Evolutionary conservation across 179 eudicot genomes (phyloP), one percentile per base, ranked within the genome.

Genomic region (Spergularia azorica): DNA sequence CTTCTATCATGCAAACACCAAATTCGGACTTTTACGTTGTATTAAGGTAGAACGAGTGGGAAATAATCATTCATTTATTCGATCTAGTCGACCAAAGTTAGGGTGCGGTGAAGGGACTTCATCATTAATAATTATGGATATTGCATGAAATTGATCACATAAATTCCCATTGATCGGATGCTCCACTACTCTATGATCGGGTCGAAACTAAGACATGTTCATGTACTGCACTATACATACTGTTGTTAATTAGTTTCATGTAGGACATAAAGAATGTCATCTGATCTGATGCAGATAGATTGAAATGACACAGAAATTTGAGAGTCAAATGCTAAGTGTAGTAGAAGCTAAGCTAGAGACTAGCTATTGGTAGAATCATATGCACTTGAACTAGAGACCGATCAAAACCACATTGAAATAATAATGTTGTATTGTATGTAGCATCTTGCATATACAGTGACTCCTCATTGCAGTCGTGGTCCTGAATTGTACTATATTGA

Each of bases 381-480:
- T 6, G 6, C 16, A n/a, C 15, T 56, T 17, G 17, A 56, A 26
- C 32, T 26, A 26, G 32, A 26, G 32, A 26, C 32, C 32, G 32
- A 26, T 26, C 32, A 26, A 26, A 26, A 26, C 32, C 32, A 26
- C 32, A 26, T 26, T 26, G 32, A 26, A 26, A 26, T 26, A 26
- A 26, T 26, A 26, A 26, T 26, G 32, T 26, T 26, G 32, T 21
- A 21, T 21, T 21, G 21, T 26, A 17, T 57, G 63, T 67, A 56
- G 64, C 75, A 71, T 52, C 76, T 63, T 41, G 48, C 59, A 78
- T 41, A 43, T 43, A 43, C 48, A 78, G 72, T 78, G 81, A 78
- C 76, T 64, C 51, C 50, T 72, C 81, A 71, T 63, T 56, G 70
- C 71, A 54, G 38, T 56, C 21, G 76, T 56, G 76, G 81, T 72